Evolutionary conservation across 305 asterid genomes (phyloP).

Genomic region (Fraxinus sp.): DNA sequence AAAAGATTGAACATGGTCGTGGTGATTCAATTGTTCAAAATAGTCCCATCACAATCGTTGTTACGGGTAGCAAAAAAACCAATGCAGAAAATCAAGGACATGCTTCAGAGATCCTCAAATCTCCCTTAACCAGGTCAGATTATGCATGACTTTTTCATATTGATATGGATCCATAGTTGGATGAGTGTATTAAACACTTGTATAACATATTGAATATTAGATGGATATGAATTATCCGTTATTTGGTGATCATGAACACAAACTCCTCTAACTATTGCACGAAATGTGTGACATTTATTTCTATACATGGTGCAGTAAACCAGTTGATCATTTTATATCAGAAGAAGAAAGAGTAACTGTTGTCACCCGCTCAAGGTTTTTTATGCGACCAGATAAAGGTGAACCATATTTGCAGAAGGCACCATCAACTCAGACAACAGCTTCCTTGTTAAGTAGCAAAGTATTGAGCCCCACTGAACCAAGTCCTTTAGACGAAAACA

Average conservation of each 20-base stretch:
- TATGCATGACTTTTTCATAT: constrained; percentile 19
- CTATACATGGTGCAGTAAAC: constrained; percentile 37
- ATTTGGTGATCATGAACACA: constrained; percentile 11
- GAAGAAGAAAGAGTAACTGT: constrained; percentile 44
- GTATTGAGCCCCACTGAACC: constrained; percentile 35
- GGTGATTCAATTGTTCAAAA: constrained; percentile 27
- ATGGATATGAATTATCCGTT: neutral
- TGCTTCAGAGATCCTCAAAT: constrained; percentile 26
- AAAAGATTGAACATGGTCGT: constrained; percentile 29
- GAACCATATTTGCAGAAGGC: constrained; percentile 33
- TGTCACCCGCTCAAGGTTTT: constrained; percentile 41
- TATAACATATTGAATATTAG: neutral
- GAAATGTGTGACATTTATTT: constrained; percentile 18
- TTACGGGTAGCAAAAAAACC: constrained; percentile 28
- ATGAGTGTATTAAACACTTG: neutral
- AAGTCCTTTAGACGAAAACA: constrained; percentile 39
- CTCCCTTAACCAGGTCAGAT: constrained; percentile 39
- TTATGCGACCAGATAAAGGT: constrained; percentile 42
- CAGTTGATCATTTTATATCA: constrained; percentile 29
- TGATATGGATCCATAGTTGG: neutral
- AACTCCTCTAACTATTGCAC: constrained; percentile 1
- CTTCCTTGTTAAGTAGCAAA: constrained; percentile 36
- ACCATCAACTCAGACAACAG: constrained; percentile 34
- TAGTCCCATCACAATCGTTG: constrained; percentile 19
- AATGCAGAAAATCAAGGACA: constrained; percentile 30